Base-by-base conservation (phyloP, 331 rosid genomes). In the Arachis monticola region DNA sequence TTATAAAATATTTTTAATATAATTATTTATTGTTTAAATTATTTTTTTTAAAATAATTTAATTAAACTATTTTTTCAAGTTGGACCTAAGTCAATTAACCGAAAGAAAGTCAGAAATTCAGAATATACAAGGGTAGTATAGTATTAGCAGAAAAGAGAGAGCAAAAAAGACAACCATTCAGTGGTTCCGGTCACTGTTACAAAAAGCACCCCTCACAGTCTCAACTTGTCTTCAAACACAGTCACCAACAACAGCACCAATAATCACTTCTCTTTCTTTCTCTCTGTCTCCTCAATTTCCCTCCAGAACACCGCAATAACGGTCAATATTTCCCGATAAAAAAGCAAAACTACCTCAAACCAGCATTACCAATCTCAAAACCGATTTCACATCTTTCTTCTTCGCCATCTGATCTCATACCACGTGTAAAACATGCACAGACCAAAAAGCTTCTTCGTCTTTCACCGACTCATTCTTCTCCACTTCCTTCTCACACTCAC, bases 291-390 rank as follows among this genome's bases (percentile, higher is more conserved):
- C n/a, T 65, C 81, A 60, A 55, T 72, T 63, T 77, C 61, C 2
- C 70, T 53, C 52, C 69, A 38, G 35, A 72, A 3, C 55, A 35
- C 72, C 30, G 50, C 47, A 63, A 56, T 57, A 83, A 83, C 91
- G 85, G 85, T 80, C 70, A 72, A 72, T 66, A 67, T 80, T 79
- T 73, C 70, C 68, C 79, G 14, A 64, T 30, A 71, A 75, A 52
- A 0, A 56, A 55, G 0, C 2, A 48, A 74, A 2, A 41, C 8
- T 46, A 7, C 38, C 68, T 45, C 66, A 59, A 64, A 1, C 5
- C 69, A 6, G 12, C 6, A 45, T 41, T 2, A 48, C 22, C 12
- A 14, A 14, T 5, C 41, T 5, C 65, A 60, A 30, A 35, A 41
- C 73, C 74, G 59, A 17, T 60, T 77, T 14, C 27, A 4, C 44